Evolutionary conservation across 1,139 yeast genomes (phyloP), one percentile per base, ranked within the genome.

Genomic region (Geotrichum cucujoidarum): DNA sequence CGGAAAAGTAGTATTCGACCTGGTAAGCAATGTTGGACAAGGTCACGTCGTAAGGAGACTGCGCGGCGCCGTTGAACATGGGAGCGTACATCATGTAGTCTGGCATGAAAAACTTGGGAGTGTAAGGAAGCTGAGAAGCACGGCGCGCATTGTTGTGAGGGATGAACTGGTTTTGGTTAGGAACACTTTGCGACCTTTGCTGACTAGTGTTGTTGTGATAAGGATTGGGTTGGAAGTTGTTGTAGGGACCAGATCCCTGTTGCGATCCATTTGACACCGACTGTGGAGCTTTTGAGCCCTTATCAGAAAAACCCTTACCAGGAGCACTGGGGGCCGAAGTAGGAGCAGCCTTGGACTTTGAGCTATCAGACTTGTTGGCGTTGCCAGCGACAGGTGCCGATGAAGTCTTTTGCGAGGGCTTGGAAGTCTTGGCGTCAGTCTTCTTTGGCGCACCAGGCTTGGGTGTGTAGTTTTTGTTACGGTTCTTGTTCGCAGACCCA

Each of bases 1-100:
- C 75, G 24, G 94, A 83, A 68, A 92, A 84, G 67, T 92, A 92
- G 71, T 90, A 92, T 63, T 87, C 92, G 51, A 89, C 72, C 72
- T 89, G 97, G 59, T 59, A 61, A 39, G 63, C 61, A 33, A 68
- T 61, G 40, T 63, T 52, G 37, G 45, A 18, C 24, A 47, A 35
- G 17, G 43, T 34, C 29, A 38, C 31, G 22, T 47, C 51, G 39
- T 45, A 41, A 25, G 48, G 27, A 22, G 37, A 36, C 18, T 21
- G 31, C 14, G 31, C 8, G 27, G 27, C 27, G 10, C 27, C 27
- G 27, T 24, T 24, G 27, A 24, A 24, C 30, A 36, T 24, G 18
- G 25, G 45, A 24, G 22, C 44, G 40, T 41, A 36, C 18, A 29
- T 27, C 37, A 38, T 17, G 30, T 39, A 39, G 22, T 39, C 43